Evolutionary conservation across 495 filamentous ascomycete genomes (phyloP).

Genomic region (Aspergillus funiculosus): DNA sequence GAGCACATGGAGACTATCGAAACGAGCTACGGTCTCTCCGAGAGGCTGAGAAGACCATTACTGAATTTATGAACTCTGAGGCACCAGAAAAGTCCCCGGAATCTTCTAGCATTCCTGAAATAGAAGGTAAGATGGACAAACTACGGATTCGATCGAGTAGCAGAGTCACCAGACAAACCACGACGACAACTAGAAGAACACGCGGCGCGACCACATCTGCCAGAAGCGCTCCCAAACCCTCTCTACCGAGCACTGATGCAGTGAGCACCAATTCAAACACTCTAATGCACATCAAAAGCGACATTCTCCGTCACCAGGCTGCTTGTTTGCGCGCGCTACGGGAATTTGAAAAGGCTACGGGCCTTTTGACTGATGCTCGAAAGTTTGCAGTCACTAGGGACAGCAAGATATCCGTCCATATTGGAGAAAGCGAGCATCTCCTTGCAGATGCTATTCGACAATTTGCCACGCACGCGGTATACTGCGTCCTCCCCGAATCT

Average conservation of each 20-base stretch:
- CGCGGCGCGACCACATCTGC: slow-evolving; percentile 31
- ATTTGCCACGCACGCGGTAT: slow-evolving; percentile 74
- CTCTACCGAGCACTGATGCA: slow-evolving; percentile 21
- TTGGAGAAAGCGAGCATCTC: slow-evolving; percentile 46
- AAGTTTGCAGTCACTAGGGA: slow-evolving; percentile 32
- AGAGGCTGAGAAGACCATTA: slow-evolving; percentile 39
- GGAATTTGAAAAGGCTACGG: slow-evolving; percentile 37
- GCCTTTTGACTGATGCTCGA: slow-evolving; percentile 29
- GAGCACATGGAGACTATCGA: slow-evolving; percentile 39
- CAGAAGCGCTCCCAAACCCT: slow-evolving; percentile 27
- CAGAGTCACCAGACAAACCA: slow-evolving; percentile 22
- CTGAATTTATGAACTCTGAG: slow-evolving; percentile 24
- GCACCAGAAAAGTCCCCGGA: slow-evolving; percentile 11
- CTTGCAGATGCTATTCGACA: slow-evolving; percentile 54
- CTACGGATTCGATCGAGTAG: slow-evolving; percentile 30
- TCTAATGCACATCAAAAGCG: slow-evolving; percentile 52
- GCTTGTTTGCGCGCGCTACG: slow-evolving; percentile 35
- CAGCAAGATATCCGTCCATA: slow-evolving; percentile 38
- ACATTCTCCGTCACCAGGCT: slow-evolving; percentile 61
- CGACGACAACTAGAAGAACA: slow-evolving; percentile 28
- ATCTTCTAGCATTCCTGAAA: slow-evolving; percentile 18
- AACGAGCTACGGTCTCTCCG: slow-evolving; percentile 43
- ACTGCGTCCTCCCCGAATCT: slow-evolving; percentile 84
- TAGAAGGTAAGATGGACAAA: slow-evolving; percentile 40
- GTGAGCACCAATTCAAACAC: slow-evolving; percentile 48